These are phyloP conservation scores for Trichoderma brevicompactum DNA, from an alignment of 2,329 filamentous ascomycete genomes.

Conservation along the genomic window DNA sequence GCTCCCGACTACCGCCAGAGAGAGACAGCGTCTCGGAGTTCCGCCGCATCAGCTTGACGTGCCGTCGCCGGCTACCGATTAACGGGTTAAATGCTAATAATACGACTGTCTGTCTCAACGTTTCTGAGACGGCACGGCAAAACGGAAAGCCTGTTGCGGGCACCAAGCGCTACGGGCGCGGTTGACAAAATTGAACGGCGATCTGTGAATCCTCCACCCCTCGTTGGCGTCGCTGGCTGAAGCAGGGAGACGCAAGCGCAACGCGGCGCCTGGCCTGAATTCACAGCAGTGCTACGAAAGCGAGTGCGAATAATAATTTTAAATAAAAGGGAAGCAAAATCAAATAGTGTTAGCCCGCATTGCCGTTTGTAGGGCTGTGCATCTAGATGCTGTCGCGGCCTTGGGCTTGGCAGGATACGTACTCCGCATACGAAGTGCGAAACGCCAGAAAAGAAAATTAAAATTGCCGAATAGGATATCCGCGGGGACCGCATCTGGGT, in stretches of 20 bases:
- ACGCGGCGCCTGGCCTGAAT: slow-evolving; percentile 15
- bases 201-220: background rate
- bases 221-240: background rate
- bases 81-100: background rate
- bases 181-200: slow-evolving; percentile 6
- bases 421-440: background rate
- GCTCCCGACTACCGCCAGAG: no score
- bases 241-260: slow-evolving; percentile 26
- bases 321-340: background rate
- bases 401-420: slow-evolving; percentile 1
- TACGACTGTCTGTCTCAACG: background rate
- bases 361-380: slow-evolving; percentile 19
- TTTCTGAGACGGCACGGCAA: slow-evolving; percentile 2
- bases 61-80: background rate
- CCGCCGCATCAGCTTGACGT: background rate
- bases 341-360: background rate
- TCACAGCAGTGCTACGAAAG: background rate
- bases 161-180: background rate
- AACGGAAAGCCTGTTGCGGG: slow-evolving; percentile 8
- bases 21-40: slow-evolving; percentile 3
- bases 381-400: slow-evolving; percentile 14
- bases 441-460: background rate
- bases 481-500: slow-evolving; percentile 13
- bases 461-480: slow-evolving; percentile 3
- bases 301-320: background rate